Base-by-base conservation (phyloP, 768 basidiomycete species). In the Sporobolomyces roseus region DNA sequence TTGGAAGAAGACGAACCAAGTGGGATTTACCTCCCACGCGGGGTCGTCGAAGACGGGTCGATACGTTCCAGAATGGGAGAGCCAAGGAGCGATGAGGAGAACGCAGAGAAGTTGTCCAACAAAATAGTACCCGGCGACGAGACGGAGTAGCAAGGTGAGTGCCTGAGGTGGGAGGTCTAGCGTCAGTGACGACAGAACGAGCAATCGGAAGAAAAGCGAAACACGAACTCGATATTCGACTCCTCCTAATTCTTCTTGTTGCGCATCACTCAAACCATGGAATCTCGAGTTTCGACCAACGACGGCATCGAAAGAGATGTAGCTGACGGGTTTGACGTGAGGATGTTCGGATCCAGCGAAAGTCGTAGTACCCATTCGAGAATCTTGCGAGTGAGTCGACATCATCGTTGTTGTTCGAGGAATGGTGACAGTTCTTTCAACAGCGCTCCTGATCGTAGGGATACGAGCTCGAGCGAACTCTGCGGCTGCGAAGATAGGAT, bases 211-310 rank as follows among this genome's bases (percentile, higher is more conserved):
- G 21, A 17, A 74, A n/a, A n/a, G n/a, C n/a, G n/a, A n/a, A n/a
- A n/a, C n/a, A n/a, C n/a, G n/a, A n/a, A n/a, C 72, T 14, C 92
- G 84, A 76, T 90, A 98, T 77, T 99, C 94, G 12, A 96, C 88
- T 27, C 94, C 93, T 8, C 93, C 93, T 6, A 98, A 80, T 77
- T 96, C 91, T 72, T 94, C 92, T 74, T 90, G 80, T 75, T 97
- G 89, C 53, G 92, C 90, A 23, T 83, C 82, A 0, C 87, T 90
- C 62, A 94, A 79, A 30, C 78, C 73, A 78, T 81, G 78, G 67
- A 83, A 83, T 46, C 63, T 63, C 43, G 69, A 72, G 58, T 79
- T 76, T 63, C 78, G 49, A 0, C 76, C 75, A 7, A 78, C 77
- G 36, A 78, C 67, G 16, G 91, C 89, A 51, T 90, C 85, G 76